Evolutionary conservation across 768 basidiomycete genomes (phyloP).

Genomic region (Udeniomyces megalosporus): DNA sequence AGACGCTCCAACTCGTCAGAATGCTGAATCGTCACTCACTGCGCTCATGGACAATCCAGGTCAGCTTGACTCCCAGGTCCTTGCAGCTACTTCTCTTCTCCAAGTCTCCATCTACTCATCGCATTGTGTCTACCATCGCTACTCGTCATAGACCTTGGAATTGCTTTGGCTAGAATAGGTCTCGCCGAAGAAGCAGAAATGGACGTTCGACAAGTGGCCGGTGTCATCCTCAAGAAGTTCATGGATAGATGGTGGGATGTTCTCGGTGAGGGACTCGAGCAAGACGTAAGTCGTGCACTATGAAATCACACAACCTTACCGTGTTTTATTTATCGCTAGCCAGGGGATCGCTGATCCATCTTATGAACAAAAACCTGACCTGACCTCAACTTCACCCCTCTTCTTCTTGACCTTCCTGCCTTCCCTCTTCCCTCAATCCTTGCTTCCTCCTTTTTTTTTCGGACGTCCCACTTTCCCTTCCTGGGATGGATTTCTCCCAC

Average conservation of each 20-base stretch:
- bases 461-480: conserved; percentile 1
- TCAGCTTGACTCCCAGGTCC: background rate
- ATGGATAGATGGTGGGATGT: conserved; percentile 15
- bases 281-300: conserved; percentile 11
- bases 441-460: background rate
- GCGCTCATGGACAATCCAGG: conserved; percentile 5
- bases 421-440: background rate
- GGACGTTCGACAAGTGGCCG: conserved; percentile 2
- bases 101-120: conserved; percentile 39
- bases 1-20: conserved; percentile 5
- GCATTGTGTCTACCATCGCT: conserved; percentile 34
- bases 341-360: too few relatives aligned
- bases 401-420: background rate
- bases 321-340: too few relatives aligned
- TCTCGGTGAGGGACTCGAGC: background rate
- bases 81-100: background rate
- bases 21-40: conserved; percentile 12
- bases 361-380: too few relatives aligned
- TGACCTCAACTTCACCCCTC: background rate
- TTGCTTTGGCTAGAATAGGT: conserved; percentile 3
- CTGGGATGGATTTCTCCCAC: conserved; percentile 12
- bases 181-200: background rate
- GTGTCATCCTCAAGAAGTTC: conserved; percentile 14
- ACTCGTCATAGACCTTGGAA: conserved; percentile 1
- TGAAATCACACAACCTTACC: too few relatives aligned